Evolutionary conservation across 31 red algal genomes (phyloP), one percentile per base, ranked within the genome.

Genomic region (Asparagopsis taxiformis): DNA sequence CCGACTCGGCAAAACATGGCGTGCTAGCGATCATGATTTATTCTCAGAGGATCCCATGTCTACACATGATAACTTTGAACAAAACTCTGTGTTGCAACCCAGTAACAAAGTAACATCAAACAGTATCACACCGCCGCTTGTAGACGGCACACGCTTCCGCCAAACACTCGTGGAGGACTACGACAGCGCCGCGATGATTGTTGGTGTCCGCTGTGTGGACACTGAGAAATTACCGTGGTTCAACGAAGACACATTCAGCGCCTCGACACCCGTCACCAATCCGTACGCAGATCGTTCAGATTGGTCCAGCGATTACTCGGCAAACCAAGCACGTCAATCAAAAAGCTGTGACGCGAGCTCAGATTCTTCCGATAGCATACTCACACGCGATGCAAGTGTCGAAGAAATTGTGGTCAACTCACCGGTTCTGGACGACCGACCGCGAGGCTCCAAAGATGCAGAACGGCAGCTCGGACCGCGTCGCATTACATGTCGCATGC

Each of bases 171-270:
- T 72, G 51, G 68, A 72, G 22, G 68, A 72, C 51, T 72, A 72
- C 56, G 68, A 72, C 68, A 72, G 68, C 22, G 48, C 51, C 29
- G n/a, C 51, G 39, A 72, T 72, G 68, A 72, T 59, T 72, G 68
- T 72, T 5, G 25, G 49, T 2, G 37, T 72, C 11, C 68, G 52
- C 22, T n/a, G 22, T 1, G 51, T 72, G 30, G 55, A 56, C 31
- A 37, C 68, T 3, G 51, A 56, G 6, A n/a, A 54, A 13, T 52
- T 10, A 15, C 2, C n/a, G 9, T 19, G 28, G 2, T 55, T 13
- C 9, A 15, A 19, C 16, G 25, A 29, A 21, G 52, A 72, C 33
- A 51, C 31, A 33, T 35, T 33, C 23, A 72, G 38, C 51, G 33
- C 21, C 19, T 44, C 51, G 20, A 49, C 46, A 69, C 65, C 51